Percentiles rank a stretch among this genome's conserved stretches.
These are phyloP conservation scores for Lipomyces anomalus DNA, from an alignment of 805 yeast genomes.

Conservation along the genomic window DNA sequence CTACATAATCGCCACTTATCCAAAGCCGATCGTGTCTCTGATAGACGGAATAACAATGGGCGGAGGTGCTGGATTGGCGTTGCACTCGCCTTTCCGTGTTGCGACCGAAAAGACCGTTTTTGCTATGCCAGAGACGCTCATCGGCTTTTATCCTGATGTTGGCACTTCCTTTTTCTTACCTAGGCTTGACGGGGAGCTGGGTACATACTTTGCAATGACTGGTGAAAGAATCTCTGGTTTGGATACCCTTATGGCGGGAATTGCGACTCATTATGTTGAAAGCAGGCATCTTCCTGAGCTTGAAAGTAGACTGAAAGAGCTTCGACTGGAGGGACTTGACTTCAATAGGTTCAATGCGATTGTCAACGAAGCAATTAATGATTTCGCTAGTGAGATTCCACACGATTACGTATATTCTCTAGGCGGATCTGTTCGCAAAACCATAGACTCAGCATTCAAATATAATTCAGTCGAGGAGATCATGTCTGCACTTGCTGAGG, in stretches of 20 bases:
- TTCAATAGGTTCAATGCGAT: conserved; percentile 32
- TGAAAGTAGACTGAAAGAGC: conserved; percentile 57
- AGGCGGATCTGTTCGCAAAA: conserved; percentile 48
- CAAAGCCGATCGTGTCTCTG: conserved; percentile 79
- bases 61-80: conserved; percentile 90
- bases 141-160: conserved; percentile 94
- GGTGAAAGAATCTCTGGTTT: conserved; percentile 71
- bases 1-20: conserved; percentile 70
- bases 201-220: conserved; percentile 80
- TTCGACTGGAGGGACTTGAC: conserved; percentile 34
- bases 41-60: conserved; percentile 95
- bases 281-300: conserved; percentile 57
- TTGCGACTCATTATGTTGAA: conserved; percentile 86
- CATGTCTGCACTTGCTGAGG: conserved; percentile 46
- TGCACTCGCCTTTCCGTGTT: conserved; percentile 86
- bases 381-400: conserved; percentile 67
- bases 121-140: conserved; percentile 98
- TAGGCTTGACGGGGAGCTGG: conserved; percentile 72
- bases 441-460: conserved; percentile 67
- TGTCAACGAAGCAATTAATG: conserved; percentile 70
- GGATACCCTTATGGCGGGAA: conserved; percentile 77
- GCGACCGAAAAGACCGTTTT: conserved; percentile 87
- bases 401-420: conserved; percentile 54
- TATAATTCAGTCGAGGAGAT: conserved; percentile 48
- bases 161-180: conserved; percentile 90